Conservation (phyloP, 2,329 filamentous ascomycete species). For the Botryosphaeria dothidea region DNA sequence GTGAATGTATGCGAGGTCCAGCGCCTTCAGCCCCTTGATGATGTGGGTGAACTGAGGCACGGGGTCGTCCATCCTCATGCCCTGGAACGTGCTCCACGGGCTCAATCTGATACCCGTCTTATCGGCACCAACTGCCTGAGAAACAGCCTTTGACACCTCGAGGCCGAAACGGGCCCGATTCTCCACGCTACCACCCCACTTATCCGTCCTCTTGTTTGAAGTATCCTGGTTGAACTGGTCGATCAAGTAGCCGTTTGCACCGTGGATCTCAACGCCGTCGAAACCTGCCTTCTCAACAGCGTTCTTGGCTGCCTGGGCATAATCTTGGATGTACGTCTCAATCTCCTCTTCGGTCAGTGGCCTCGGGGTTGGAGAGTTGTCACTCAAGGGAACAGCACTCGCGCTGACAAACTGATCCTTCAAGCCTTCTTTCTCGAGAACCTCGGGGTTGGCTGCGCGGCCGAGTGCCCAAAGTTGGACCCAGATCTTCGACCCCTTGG, state of each 20-base stretch:
- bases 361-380: conserved; percentile 34
- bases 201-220: conserved; percentile 56
- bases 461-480: conserved; percentile 65
- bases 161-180: conserved; percentile 55
- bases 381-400: conserved; percentile 34
- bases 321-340: conserved; percentile 38
- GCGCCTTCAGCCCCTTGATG: conserved; percentile 50
- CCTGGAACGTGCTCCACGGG: conserved; percentile 63
- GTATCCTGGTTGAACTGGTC: conserved; percentile 65
- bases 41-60: conserved; percentile 64
- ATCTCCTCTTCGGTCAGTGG: conserved; percentile 44
- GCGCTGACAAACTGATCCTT: conserved; percentile 29
- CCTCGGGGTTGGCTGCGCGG: conserved; percentile 49
- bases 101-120: conserved; percentile 59
- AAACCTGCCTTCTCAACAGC: conserved; percentile 53
- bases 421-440: conserved; percentile 34
- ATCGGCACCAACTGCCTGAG: conserved; percentile 53
- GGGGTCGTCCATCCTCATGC: conserved; percentile 64
- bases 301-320: conserved; percentile 46
- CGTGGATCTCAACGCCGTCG: conserved; percentile 61
- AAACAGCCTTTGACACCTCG: conserved; percentile 55
- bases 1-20: conserved; percentile 63
- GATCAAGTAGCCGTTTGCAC: conserved; percentile 67
- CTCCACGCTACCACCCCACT: conserved; percentile 51
- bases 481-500: conserved; percentile 62